phyloP scores from a whole-genome alignment of 345 rosid genomes.

The Aquilaria yunnanensis region DNA sequence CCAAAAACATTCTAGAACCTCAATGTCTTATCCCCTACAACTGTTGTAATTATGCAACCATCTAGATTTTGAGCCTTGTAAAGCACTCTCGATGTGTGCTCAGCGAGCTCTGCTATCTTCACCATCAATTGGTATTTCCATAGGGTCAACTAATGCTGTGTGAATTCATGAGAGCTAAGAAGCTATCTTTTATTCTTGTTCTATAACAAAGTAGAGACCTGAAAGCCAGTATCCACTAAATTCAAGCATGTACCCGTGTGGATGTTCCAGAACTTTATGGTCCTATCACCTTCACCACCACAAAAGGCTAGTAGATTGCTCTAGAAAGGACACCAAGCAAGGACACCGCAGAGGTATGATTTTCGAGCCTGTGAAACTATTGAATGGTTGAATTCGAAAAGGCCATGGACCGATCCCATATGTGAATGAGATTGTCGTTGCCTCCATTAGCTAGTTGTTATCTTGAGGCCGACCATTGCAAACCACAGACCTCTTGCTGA shows the following conservation, averaged over 20 bases:
- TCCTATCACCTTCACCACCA: constrained; percentile 46
- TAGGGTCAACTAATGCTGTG: constrained; percentile 36
- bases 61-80: constrained; percentile 57
- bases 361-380: constrained; percentile 48
- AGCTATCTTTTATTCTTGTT: constrained; percentile 44
- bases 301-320: constrained; percentile 45
- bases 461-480: constrained; percentile 50
- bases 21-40: constrained; percentile 55
- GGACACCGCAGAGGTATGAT: constrained; percentile 48
- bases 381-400: constrained; percentile 35
- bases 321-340: constrained; percentile 61
- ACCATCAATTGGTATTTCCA: constrained; percentile 53
- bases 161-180: constrained; percentile 47
- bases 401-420: constrained; percentile 45
- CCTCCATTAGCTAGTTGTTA: constrained; percentile 54
- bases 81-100: constrained; percentile 46
- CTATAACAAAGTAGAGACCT: constrained; percentile 45
- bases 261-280: constrained; percentile 45
- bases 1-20: constrained; percentile 66
- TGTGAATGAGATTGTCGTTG: constrained; percentile 34
- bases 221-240: constrained; percentile 40
- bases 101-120: constrained; percentile 40
- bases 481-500: constrained; percentile 43
- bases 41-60: constrained; percentile 61
- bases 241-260: constrained; percentile 49